Conservation (phyloP, 2,329 filamentous ascomycete genomes). For the Penicillium italicum region DNA sequence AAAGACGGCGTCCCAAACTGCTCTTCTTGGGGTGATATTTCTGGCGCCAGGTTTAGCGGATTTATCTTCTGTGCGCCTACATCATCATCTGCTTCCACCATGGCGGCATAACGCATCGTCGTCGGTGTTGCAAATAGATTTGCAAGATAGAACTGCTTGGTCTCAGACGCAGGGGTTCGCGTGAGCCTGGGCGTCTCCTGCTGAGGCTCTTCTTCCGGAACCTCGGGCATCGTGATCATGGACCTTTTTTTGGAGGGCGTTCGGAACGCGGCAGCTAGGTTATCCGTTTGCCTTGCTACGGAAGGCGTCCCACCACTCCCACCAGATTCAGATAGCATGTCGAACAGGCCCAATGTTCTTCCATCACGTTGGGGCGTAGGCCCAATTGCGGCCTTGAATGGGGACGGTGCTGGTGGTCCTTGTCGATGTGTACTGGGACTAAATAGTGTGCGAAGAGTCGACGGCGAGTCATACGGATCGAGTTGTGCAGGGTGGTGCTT, state of each 20-base stretch:
- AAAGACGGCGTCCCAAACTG: constrained; percentile 40
- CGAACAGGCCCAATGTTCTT: constrained; percentile 47
- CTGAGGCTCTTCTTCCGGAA: constrained; percentile 27
- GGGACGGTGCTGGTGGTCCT: constrained; percentile 28
- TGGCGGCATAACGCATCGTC: constrained; percentile 41
- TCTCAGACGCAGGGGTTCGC: constrained; percentile 43
- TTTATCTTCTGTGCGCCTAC: constrained; percentile 6
- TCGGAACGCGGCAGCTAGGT: constrained; percentile 29
- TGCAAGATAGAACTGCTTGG: constrained; percentile 44
- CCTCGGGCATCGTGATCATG: constrained; percentile 30
- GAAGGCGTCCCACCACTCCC: constrained; percentile 36
- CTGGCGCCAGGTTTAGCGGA: constrained; percentile 1
- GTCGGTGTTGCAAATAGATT: constrained; percentile 47
- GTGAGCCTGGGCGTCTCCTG: constrained; percentile 24
- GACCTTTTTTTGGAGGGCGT: constrained; percentile 38
- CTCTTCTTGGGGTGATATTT: constrained; percentile 13
- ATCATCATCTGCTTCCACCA: constrained; percentile 35
- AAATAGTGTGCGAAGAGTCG: constrained; percentile 37
- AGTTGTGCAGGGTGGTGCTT: constrained; percentile 38
- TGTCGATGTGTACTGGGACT: constrained; percentile 35
- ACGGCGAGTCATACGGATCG: constrained; percentile 47
- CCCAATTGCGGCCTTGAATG: constrained; percentile 42
- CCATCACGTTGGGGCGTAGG: constrained; percentile 50
- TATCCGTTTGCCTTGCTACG: constrained; percentile 25
- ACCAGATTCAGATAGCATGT: constrained; percentile 44